phyloP scores from a whole-genome alignment of 2,329 filamentous ascomycete species.

The Microsporum ferrugineum region DNA sequence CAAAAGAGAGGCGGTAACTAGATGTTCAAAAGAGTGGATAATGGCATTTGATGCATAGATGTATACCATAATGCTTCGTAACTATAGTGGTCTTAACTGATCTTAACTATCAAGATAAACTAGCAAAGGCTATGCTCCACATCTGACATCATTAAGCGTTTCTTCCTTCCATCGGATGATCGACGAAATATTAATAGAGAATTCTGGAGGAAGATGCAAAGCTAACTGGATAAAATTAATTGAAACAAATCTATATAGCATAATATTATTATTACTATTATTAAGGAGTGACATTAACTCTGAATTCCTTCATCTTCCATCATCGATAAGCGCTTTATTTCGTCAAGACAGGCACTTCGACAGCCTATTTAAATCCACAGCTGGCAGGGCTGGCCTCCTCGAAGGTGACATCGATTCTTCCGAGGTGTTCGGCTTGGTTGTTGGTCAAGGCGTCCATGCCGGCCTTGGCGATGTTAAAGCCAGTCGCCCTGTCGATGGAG shows the following conservation, averaged over 20 bases:
- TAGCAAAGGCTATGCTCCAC: not conserved
- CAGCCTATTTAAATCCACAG: not conserved
- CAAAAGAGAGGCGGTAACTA: not conserved
- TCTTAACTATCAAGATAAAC: too few relatives aligned
- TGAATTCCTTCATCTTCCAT: not conserved
- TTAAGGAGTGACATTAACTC: not conserved
- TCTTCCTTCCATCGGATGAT: not conserved
- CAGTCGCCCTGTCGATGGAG: constrained; percentile 37
- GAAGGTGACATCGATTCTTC: constrained; percentile 17
- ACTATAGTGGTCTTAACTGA: too few relatives aligned
- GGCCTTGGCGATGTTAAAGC: constrained; percentile 39
- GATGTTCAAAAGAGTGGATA: too few relatives aligned
- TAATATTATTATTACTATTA: not conserved
- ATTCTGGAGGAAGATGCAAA: not conserved
- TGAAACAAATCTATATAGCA: not conserved
- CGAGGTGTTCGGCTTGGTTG: constrained; percentile 33
- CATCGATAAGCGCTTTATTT: not conserved
- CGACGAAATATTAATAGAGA: not conserved
- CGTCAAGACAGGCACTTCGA: not conserved
- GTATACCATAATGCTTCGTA: too few relatives aligned
- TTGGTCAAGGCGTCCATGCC: constrained; percentile 42
- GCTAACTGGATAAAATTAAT: not conserved
- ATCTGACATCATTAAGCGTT: not conserved
- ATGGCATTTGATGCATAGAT: too few relatives aligned
- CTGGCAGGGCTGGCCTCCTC: not conserved